Conservation (phyloP, 192 early-diverging fungal species). For the Hyaloraphidium curvatum region DNA sequence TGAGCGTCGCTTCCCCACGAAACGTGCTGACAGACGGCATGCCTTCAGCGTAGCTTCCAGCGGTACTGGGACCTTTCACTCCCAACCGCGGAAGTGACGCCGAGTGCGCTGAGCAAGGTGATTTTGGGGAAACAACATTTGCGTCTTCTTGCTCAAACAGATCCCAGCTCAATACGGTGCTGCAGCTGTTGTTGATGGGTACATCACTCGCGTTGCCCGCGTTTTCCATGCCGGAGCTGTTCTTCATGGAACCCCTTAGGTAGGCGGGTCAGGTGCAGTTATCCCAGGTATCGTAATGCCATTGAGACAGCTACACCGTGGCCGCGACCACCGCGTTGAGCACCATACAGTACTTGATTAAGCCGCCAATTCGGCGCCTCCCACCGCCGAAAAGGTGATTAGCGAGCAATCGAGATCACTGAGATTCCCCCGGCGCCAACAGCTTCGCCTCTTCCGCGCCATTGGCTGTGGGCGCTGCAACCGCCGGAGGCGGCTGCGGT, state of each 20-base stretch:
- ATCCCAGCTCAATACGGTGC: constrained; percentile 49
- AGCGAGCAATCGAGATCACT: no score
- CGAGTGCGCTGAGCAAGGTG: constrained; percentile 69
- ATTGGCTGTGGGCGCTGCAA: no score
- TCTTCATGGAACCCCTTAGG: not conserved
- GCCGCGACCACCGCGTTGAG: not conserved
- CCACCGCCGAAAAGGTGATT: no score
- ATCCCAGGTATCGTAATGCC: no score
- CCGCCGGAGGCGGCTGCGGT: no score
- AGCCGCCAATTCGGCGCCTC: no score
- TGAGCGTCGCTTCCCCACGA: not conserved
- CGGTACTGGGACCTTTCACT: constrained; percentile 82
- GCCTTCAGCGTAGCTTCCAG: constrained; percentile 43
- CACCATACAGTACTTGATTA: not conserved
- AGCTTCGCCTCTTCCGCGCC: no score
- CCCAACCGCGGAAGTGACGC: constrained; percentile 74
- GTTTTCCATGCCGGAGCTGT: constrained; percentile 29
- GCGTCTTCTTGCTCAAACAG: no score
- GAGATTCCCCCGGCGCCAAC: no score
- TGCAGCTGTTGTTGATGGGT: constrained; percentile 70
- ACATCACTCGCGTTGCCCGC: constrained; percentile 50
- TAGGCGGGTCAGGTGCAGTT: no score
- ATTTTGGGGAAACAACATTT: no score
- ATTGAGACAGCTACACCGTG: not conserved
- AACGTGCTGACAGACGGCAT: not conserved